These are phyloP conservation scores for Mycena polygramma DNA, from an alignment of 768 basidiomycete genomes.

Conservation along the genomic window DNA sequence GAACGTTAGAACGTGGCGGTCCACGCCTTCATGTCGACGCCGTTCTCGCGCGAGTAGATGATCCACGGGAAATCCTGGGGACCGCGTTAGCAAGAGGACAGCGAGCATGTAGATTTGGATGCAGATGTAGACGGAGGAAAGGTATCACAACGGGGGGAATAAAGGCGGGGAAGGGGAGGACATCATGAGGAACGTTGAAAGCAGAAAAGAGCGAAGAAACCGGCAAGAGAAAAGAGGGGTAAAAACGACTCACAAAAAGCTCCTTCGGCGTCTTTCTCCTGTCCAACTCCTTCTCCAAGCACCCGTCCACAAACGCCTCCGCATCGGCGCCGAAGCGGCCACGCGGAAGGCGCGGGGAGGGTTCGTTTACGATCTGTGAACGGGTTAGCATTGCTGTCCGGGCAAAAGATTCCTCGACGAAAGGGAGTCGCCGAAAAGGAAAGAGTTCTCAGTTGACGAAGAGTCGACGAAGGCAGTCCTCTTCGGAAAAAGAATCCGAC, in stretches of 20 bases:
- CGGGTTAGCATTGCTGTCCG: no score
- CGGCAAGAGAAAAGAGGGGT: no score
- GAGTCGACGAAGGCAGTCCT: no score
- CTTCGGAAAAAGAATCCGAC: no score
- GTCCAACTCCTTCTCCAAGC: slow-evolving; percentile 91
- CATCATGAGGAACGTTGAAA: no score
- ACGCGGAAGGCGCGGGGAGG: slow-evolving; percentile 87
- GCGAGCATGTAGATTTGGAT: no score
- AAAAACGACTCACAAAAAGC: slow-evolving; percentile 72
- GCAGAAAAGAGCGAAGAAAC: no score
- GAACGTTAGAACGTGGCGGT: slow-evolving; percentile 30
- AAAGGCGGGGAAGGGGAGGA: slow-evolving; percentile 16
- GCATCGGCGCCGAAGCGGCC: slow-evolving; percentile 78
- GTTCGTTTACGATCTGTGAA: slow-evolving; percentile 99
- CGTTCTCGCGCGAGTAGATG: slow-evolving; percentile 17
- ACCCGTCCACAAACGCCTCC: slow-evolving; percentile 91
- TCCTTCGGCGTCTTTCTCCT: slow-evolving; percentile 87
- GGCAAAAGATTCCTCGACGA: no score
- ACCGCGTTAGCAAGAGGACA: no score
- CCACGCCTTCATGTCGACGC: slow-evolving; percentile 36
- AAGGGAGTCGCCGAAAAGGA: no score
- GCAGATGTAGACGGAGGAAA: no score
- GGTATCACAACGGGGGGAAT: slow-evolving; percentile 8
- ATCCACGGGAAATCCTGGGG: slow-evolving; percentile 30
- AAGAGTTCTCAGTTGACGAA: no score